Base-by-base conservation (phyloP, 805 yeast species). In the Starmerella kuoi region DNA sequence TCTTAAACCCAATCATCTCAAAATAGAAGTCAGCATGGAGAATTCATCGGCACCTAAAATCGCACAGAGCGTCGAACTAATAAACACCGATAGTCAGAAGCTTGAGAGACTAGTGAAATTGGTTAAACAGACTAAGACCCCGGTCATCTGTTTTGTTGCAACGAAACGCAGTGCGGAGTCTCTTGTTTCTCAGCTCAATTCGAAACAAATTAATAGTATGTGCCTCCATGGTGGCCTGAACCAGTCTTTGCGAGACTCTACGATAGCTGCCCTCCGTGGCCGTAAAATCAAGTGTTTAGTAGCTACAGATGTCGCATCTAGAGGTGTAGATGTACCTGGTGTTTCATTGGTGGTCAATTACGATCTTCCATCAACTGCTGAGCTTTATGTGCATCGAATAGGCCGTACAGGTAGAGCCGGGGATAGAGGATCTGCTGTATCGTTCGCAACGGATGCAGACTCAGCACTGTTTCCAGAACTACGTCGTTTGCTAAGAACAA, bases 361-460 rank as follows among this genome's bases (percentile, higher is more conserved):
- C 56, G 95, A 88, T 52, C 79, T 87, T 87, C 64, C 86, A 8
- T 73, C 69, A 48, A 67, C 68, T 26, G 72, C 86, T 35, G 95
- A 86, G 48, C 87, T 80, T 45, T 88, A 86, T 53, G 73, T 88
- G 17, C 98, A 88, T 61, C 71, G 97, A 56, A 79, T 88, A 38
- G 98, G 98, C 44, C 76, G 98, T 63, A 88, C 98, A 0, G 98
- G 97, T 30, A 74, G 98, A 60, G 96, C 95, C 0, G 97, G 96
- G 0, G 74, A 73, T 36, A 58, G 57, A 5, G 98, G 98, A 35
- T 66, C 71, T 8, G 79, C 95, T 4, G 65, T 77, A 11, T 80
- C 95, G 0, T 81, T 83, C 49, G 59, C 86, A 12, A 31, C 38
- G 2, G 38, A 30, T 2, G 22, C 22, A 3, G 56, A 54, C 33